Conservation (phyloP, 129 eudicot genomes). For the Saussurea involucrata region DNA sequence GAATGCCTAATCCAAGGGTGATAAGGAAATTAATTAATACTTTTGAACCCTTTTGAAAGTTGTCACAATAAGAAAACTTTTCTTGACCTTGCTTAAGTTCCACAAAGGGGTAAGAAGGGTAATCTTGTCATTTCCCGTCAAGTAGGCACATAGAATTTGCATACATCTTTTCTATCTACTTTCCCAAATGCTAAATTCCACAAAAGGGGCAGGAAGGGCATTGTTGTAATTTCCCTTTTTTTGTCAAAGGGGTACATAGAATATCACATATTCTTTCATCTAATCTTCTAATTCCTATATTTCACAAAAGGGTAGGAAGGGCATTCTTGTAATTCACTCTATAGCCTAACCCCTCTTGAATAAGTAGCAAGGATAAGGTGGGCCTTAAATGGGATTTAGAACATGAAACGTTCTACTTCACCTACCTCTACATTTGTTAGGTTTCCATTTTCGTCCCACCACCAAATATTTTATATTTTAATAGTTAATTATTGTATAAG, state of each 20-base stretch:
- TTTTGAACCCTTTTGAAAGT: neutral
- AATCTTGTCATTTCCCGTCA: neutral
- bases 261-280: neutral
- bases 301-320: neutral
- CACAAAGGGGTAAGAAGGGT: slow-evolving; percentile 1
- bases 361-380: slow-evolving; percentile 6
- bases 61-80: neutral
- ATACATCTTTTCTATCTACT: slow-evolving; percentile 1
- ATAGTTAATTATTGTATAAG: no score
- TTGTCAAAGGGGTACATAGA: neutral
- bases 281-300: neutral
- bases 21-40: neutral
- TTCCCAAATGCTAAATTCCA: neutral
- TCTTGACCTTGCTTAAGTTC: neutral
- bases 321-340: neutral
- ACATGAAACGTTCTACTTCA: slow-evolving; percentile 2
- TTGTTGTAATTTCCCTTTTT: neutral
- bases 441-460: neutral
- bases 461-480: neutral
- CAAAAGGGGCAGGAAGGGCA: slow-evolving; percentile 1
- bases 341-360: neutral
- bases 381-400: neutral
- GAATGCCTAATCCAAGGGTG: neutral
- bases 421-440: neutral
- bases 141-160: neutral